Conservation (phyloP, 176 grass and related monocot genomes). For the Triticum timopheevii region DNA sequence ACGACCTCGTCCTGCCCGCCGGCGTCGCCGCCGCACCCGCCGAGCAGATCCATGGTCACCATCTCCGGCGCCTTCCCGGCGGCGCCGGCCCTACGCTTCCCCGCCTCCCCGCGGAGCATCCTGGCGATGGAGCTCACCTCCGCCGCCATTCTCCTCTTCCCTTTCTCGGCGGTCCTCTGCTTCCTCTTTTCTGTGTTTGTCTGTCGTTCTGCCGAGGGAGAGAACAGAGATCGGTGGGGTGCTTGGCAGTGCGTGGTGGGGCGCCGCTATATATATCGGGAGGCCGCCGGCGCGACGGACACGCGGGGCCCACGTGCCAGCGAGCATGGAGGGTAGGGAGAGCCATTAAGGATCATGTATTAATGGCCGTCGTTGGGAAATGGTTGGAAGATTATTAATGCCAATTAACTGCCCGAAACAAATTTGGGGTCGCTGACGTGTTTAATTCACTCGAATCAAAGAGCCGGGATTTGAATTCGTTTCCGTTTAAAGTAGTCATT, state of each 20-base stretch:
- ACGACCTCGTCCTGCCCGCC: constrained; percentile 34
- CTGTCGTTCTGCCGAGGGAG: too few species aligned
- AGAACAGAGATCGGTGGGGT: background rate
- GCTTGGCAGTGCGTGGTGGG: background rate
- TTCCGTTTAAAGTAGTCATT: background rate
- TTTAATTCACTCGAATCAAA: too few species aligned
- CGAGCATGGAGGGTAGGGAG: background rate
- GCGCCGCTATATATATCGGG: constrained; percentile 32
- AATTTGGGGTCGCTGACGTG: too few species aligned
- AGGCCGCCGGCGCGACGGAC: background rate
- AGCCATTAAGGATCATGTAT: constrained; percentile 8
- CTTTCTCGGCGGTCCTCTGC: background rate
- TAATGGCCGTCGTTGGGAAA: constrained; percentile 42
- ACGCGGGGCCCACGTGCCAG: constrained; percentile 20
- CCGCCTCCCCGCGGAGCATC: constrained; percentile 45
- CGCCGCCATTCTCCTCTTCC: constrained; percentile 34
- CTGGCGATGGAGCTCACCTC: constrained; percentile 55
- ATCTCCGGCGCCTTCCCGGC: constrained; percentile 29
- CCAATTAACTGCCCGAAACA: constrained; percentile 19
- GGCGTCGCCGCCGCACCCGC: constrained; percentile 32
- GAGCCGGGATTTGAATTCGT: constrained; percentile 10
- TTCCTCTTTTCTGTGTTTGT: background rate
- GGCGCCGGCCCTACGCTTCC: background rate
- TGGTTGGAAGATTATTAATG: constrained; percentile 45
- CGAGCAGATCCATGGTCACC: constrained; percentile 65